Base-by-base conservation (phyloP, 1,139 yeast genomes). In the Hyphopichia khmerensis region DNA sequence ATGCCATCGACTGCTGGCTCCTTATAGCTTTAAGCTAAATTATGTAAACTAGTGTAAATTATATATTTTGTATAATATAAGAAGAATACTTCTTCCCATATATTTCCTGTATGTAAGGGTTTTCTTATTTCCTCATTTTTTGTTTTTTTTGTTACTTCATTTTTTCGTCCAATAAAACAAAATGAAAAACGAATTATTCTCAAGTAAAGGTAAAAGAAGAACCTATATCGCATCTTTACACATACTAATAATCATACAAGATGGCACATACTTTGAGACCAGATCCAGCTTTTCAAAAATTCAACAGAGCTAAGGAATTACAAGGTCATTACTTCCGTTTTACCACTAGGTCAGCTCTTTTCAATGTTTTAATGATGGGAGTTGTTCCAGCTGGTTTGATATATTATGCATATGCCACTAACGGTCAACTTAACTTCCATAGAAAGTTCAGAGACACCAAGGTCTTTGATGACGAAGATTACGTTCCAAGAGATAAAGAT, bases 251-350 rank as follows among this genome's bases (percentile, higher is more conserved):
- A 21, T 8, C 4, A 27, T 27, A 29, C 4, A 29, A 15, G 11
- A 73, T 73, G 79, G 79, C 78, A 40, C 70, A 63, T 44, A 73
- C 79, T 39, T 67, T 73, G 51, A 66, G 56, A 55, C 77, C 75
- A 52, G 79, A 73, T 52, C 67, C 66, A 42, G 74, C 64, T 44
- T 64, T 72, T 41, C 72, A 69, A 55, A 64, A 65, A 51, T 73
- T 72, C 64, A 72, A 73, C 52, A 50, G 58, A 27, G 76, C 76
- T 42, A 72, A 66, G 51, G 77, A 73, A 48, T 65, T 62, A 47
- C 52, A 63, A 35, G 77, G 77, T 32, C 67, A 65, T 52, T 67
- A 64, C 59, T 73, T 73, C 60, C 65, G 79, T 45, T 71, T 73
- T 60, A 72, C 63, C 44, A 68, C 77, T 29, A 63, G 60, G 49